Evolutionary conservation across 140 eudicot species (phyloP).

Genomic region (Flaveria floridana): DNA sequence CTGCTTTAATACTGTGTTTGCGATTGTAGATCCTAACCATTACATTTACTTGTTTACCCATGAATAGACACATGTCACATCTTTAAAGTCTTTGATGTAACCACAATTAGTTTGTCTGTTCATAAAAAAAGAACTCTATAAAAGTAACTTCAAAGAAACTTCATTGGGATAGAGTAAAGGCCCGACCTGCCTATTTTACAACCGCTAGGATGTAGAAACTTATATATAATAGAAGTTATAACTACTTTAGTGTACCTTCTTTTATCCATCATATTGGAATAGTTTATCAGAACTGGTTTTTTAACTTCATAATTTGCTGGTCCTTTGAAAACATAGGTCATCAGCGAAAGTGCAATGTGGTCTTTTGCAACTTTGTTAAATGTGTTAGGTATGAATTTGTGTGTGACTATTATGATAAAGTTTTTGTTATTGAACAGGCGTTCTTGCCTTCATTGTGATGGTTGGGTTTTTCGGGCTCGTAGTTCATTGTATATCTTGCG

Average conservation of each 20-base stretch:
- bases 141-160: background rate
- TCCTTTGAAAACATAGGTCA: background rate
- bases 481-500: constrained; percentile 56
- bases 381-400: background rate
- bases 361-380: background rate
- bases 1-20: background rate
- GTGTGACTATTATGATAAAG: background rate
- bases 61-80: background rate
- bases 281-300: background rate
- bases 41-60: background rate
- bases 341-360: background rate
- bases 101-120: background rate
- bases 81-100: background rate
- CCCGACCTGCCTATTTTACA: background rate
- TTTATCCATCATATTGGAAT: background rate
- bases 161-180: constrained; percentile 9
- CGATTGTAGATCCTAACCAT: background rate
- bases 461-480: constrained; percentile 68
- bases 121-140: background rate
- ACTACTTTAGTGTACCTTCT: background rate
- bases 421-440: constrained; percentile 47
- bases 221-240: background rate
- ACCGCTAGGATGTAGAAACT: background rate
- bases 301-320: background rate
- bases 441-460: constrained; percentile 60